Evolutionary conservation across 2,329 filamentous ascomycete genomes (phyloP).

Genomic region (Beauveria varroae): DNA sequence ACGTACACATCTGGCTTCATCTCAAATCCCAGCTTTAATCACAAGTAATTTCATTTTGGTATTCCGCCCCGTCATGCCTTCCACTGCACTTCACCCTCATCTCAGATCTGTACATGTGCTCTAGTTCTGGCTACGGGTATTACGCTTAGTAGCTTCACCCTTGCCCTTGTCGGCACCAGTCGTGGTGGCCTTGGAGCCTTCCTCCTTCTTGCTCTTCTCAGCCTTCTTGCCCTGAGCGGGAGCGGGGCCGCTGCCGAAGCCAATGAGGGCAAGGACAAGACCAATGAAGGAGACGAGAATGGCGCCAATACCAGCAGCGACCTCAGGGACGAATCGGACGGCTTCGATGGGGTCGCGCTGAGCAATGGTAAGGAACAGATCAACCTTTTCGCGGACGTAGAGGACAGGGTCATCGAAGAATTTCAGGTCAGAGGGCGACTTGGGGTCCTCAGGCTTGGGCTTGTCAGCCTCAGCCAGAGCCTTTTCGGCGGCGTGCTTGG

Average conservation of each 20-base stretch:
- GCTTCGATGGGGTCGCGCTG: constrained; percentile 77
- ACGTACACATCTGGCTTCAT: constrained; percentile 7
- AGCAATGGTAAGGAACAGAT: constrained; percentile 79
- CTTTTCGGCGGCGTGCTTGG: constrained; percentile 81
- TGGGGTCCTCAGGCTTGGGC: constrained; percentile 62
- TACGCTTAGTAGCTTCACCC: constrained; percentile 59
- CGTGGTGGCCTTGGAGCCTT: constrained; percentile 53
- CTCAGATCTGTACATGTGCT: constrained; percentile 9
- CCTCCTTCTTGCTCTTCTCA: constrained; percentile 64
- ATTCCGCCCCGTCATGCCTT: background rate
- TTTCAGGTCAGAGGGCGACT: constrained; percentile 68
- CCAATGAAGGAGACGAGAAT: constrained; percentile 62
- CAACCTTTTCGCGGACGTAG: constrained; percentile 87
- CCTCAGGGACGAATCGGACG: constrained; percentile 83
- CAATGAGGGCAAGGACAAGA: constrained; percentile 60
- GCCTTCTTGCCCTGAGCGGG: constrained; percentile 61
- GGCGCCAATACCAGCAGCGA: constrained; percentile 72
- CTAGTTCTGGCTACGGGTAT: constrained; percentile 49
- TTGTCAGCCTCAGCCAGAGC: constrained; percentile 69
- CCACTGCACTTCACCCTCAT: background rate
- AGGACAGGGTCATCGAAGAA: constrained; percentile 86
- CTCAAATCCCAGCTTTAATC: constrained; percentile 8
- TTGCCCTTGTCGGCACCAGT: constrained; percentile 67
- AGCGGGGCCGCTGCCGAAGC: constrained; percentile 57
- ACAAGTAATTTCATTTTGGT: constrained; percentile 7